Base-by-base conservation (phyloP, 2,329 filamentous ascomycete species). In the Pseudopithomyces maydicus region DNA sequence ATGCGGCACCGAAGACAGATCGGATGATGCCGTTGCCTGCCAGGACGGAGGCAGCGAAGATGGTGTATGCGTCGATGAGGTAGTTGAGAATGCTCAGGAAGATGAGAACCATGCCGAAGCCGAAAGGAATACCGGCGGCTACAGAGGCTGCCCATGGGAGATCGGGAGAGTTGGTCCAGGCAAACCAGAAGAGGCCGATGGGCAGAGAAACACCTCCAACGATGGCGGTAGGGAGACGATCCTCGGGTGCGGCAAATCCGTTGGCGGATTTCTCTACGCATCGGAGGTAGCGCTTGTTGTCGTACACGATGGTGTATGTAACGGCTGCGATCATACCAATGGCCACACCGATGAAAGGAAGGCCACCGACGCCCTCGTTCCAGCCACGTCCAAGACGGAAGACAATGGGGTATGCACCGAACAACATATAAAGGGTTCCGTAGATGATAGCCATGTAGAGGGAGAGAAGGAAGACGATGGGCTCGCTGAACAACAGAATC, bases 11-110 rank as follows among this genome's bases (percentile, higher is more conserved):
- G 60, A 88, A 89, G 8, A 92, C 79, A 0, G 90, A 93, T 64
- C 92, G 88, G 36, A 96, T 78, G 69, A 96, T 89, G 0, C 90
- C 90, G 76, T 93, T 91, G 46, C 89, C 89, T 2, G 90, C 90
- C 8, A 93, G 79, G 0, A 88, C 89, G 0, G 87, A 90, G 0
- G 90, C 90, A 0, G 91, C 90, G 61, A 88, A 94, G 65, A 93
- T 89, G 50, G 88, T 88, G 73, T 91, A 83, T 0, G 72, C 72
- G 52, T 78, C 74, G 55, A 77, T 76, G 45, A 82, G 50, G 69
- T 74, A 79, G 67, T 77, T 76, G 69, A 77, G 74, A 46, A 76
- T 71, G 15, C 66, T 69, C n/a, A 90, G 74, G 78, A 90, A 91
- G 35, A 90, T 85, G 29, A 88, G 73, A 1, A 90, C 85, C 66